These are phyloP conservation scores for Hanseniaspora guilliermondii DNA, from an alignment of 805 yeast genomes.

Conservation along the genomic window DNA sequence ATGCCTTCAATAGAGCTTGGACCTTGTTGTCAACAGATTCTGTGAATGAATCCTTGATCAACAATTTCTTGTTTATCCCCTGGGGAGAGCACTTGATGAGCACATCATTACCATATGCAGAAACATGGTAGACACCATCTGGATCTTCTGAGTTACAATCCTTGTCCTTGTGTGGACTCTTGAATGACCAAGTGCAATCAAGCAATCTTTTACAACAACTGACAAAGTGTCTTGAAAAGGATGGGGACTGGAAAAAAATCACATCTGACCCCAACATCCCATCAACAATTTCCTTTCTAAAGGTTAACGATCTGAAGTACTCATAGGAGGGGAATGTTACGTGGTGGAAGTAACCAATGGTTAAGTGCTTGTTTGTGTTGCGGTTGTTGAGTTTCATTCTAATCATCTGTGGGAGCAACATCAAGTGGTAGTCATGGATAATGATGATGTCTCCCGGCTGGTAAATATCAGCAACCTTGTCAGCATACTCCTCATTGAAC, in stretches of 20 bases:
- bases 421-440: slow-evolving; percentile 82
- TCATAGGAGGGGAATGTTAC: slow-evolving; percentile 94
- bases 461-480: slow-evolving; percentile 59
- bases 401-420: slow-evolving; percentile 70
- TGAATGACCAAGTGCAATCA: slow-evolving; percentile 54
- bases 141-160: slow-evolving; percentile 32
- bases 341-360: slow-evolving; percentile 68
- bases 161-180: slow-evolving; percentile 22
- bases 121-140: slow-evolving; percentile 30
- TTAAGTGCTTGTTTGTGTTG: slow-evolving; percentile 31
- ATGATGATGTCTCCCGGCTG: slow-evolving; percentile 82
- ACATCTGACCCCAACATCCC: slow-evolving; percentile 86
- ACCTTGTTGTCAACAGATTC: slow-evolving; percentile 48
- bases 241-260: slow-evolving; percentile 73
- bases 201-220: slow-evolving; percentile 79
- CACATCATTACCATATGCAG: slow-evolving; percentile 66
- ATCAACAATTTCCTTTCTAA: slow-evolving; percentile 67
- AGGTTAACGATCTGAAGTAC: slow-evolving; percentile 78
- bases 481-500: slow-evolving; percentile 82
- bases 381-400: slow-evolving; percentile 53
- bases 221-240: slow-evolving; percentile 82
- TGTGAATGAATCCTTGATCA: slow-evolving; percentile 46
- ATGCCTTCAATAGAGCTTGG: slow-evolving; percentile 47
- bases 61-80: slow-evolving; percentile 69
- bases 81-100: slow-evolving; percentile 69